Percentiles rank a stretch among this genome's conserved stretches.
These are phyloP conservation scores for Hypoxylon rickii DNA, from an alignment of 495 filamentous ascomycete genomes.

Conservation along the genomic window DNA sequence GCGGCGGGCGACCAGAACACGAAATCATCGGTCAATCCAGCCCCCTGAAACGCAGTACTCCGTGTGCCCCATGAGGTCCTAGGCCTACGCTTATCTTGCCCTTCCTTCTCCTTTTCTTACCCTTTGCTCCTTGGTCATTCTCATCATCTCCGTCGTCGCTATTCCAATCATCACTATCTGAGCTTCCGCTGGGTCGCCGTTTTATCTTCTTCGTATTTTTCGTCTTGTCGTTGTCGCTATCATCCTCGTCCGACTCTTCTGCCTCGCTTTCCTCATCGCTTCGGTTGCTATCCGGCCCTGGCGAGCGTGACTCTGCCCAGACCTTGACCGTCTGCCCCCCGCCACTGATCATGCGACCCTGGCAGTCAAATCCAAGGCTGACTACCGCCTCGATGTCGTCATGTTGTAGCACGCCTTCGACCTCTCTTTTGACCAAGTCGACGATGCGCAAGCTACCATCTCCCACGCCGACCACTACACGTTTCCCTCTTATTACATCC, in stretches of 20 bases:
- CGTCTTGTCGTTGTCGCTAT: slow-evolving; percentile 44
- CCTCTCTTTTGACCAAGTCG: slow-evolving; percentile 48
- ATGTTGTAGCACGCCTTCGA: slow-evolving; percentile 63
- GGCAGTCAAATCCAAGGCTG: slow-evolving; percentile 77
- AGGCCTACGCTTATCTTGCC: slow-evolving; percentile 57
- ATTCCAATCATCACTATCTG: slow-evolving; percentile 38
- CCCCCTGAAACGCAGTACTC: slow-evolving; percentile 67
- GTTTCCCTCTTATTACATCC: slow-evolving; percentile 65
- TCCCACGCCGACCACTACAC: slow-evolving; percentile 74
- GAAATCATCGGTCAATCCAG: slow-evolving; percentile 54
- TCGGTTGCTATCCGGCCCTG: slow-evolving; percentile 41
- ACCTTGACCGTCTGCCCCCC: slow-evolving; percentile 84
- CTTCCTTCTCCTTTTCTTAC: slow-evolving; percentile 50
- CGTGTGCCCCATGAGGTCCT: slow-evolving; percentile 54
- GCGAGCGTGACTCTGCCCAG: slow-evolving; percentile 66
- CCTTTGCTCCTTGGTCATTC: slow-evolving; percentile 33
- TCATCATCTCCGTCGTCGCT: too few relatives aligned
- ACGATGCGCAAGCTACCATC: slow-evolving; percentile 64
- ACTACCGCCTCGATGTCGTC: slow-evolving; percentile 85
- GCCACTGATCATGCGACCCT: slow-evolving; percentile 82
- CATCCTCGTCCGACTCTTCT: slow-evolving; percentile 51
- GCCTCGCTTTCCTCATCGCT: slow-evolving; percentile 49
- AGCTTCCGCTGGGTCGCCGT: slow-evolving; percentile 51
- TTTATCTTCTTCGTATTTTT: slow-evolving; percentile 42
- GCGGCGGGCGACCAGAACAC: neutral